Evolutionary conservation across 1,284 basidiomycete genomes (phyloP), one percentile per base, ranked within the genome.

Genomic region (Pterula multifida): DNA sequence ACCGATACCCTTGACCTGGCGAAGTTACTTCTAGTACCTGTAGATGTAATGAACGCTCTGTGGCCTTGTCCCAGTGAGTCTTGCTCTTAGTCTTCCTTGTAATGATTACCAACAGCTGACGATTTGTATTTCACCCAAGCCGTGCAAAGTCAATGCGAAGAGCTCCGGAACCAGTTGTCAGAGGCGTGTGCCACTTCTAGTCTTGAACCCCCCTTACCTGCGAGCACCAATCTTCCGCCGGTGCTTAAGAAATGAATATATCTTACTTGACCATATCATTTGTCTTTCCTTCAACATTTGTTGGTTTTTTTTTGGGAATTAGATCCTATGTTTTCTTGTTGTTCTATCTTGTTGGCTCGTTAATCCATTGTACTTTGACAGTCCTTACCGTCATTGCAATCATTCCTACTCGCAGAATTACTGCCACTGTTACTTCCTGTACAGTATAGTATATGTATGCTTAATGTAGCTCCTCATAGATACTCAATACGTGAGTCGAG

Each of bases 61-160:
- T 89, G 85, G 85, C 83, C 81, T 2, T 85, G 79, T 58, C 65
- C 69, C 50, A 66, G 84, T 85, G 61, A 59, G 76, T 63, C n/a
- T 47, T 54, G 22, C 28, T 9, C 35, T 48, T 50, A 9, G 25
- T 28, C 28, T 45, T 28, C 45, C 17, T 25, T 13, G 47, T 26
- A 12, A 1, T 23, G 36, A 46, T 24, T 24, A 26, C n/a, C 19
- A 3, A 23, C 26, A 36, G 36, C 36, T 36, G 21, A 28, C 32
- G 17, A 24, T 28, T 24, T 32, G 11, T 45, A 26, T 32, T 42
- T 45, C 46, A 32, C 23, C 26, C 50, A 17, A 78, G 75, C 63
- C 26, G 64, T 75, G 21, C 70, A 73, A 56, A 60, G 58, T 47
- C 70, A 71, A 50, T 68, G 68, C 54, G 66, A 70, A 28, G 68